Evolutionary conservation across 345 rosid genomes (phyloP).

Genomic region (Passiflora organensis): DNA sequence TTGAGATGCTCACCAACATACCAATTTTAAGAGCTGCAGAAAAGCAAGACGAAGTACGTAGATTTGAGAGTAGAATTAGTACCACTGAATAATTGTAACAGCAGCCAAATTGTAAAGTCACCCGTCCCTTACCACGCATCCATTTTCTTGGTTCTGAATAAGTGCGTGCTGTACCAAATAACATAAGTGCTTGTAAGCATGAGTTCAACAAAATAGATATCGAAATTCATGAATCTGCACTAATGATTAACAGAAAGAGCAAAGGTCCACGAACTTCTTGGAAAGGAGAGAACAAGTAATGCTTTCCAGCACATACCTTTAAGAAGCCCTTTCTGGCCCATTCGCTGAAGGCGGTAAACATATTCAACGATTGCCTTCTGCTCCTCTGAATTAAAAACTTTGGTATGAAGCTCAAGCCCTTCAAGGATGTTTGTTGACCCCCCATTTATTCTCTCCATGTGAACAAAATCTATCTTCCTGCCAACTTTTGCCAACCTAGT

Average conservation of each 20-base stretch:
- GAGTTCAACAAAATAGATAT: no score
- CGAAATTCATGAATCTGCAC: no score
- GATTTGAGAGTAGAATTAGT: background rate
- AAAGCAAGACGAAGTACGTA: background rate
- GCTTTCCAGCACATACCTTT: conserved; percentile 29
- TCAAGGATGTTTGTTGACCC: conserved; percentile 37
- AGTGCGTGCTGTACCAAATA: conserved; percentile 39
- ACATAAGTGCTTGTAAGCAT: no score
- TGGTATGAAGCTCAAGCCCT: conserved; percentile 57
- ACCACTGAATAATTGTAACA: conserved; percentile 56
- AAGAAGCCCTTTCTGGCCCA: conserved; percentile 49
- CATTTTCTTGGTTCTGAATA: conserved; percentile 58
- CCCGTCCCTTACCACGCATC: conserved; percentile 73
- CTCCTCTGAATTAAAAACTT: conserved; percentile 48
- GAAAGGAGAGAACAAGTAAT: no score
- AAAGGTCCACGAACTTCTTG: no score
- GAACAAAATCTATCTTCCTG: conserved; percentile 45
- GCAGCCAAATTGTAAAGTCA: conserved; percentile 64
- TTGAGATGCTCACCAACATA: background rate
- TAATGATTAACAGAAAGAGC: no score
- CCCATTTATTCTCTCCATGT: conserved; percentile 47
- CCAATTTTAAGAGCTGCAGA: background rate
- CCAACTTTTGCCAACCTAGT: conserved; percentile 31
- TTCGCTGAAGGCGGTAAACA: conserved; percentile 42
- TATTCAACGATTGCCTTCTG: conserved; percentile 52